These are phyloP conservation scores for Pseudogymnoascus sp. DNA, from an alignment of 2,329 filamentous ascomycete genomes.

Conservation along the genomic window DNA sequence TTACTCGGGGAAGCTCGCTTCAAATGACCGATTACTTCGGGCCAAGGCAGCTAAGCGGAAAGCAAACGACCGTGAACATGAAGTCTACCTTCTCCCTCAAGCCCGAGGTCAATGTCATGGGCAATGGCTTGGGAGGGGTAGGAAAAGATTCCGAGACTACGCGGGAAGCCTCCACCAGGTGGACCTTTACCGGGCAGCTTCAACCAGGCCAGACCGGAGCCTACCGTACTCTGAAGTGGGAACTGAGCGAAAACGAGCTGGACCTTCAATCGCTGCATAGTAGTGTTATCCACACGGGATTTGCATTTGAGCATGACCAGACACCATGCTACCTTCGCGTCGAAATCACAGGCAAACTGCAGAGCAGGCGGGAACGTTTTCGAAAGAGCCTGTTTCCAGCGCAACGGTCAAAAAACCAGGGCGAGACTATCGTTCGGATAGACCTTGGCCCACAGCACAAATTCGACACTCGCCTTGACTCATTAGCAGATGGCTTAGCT, in stretches of 20 bases:
- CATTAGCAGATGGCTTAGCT: slow-evolving; percentile 7
- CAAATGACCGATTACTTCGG: slow-evolving; percentile 20
- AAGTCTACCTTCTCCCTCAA: slow-evolving; percentile 15
- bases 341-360: background rate
- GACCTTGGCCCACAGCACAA: background rate
- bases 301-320: background rate
- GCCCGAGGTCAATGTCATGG: slow-evolving; percentile 16
- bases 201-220: background rate
- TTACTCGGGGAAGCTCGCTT: background rate
- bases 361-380: background rate
- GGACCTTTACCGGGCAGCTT: background rate
- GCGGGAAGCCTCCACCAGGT: background rate
- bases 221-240: slow-evolving; percentile 13
- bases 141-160: slow-evolving; percentile 3
- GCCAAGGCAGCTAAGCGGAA: slow-evolving; percentile 17
- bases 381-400: background rate
- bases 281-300: slow-evolving; percentile 9
- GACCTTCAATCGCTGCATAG: slow-evolving; percentile 9
- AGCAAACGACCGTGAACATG: slow-evolving; percentile 12
- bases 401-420: background rate
- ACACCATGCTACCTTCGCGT: background rate
- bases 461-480: slow-evolving; percentile 7
- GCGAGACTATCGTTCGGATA: background rate
- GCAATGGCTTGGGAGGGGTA: slow-evolving; percentile 17
- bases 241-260: slow-evolving; percentile 11